Evolutionary conservation across 2,329 filamentous ascomycete species (phyloP).

Genomic region (Dendryphion nanum): DNA sequence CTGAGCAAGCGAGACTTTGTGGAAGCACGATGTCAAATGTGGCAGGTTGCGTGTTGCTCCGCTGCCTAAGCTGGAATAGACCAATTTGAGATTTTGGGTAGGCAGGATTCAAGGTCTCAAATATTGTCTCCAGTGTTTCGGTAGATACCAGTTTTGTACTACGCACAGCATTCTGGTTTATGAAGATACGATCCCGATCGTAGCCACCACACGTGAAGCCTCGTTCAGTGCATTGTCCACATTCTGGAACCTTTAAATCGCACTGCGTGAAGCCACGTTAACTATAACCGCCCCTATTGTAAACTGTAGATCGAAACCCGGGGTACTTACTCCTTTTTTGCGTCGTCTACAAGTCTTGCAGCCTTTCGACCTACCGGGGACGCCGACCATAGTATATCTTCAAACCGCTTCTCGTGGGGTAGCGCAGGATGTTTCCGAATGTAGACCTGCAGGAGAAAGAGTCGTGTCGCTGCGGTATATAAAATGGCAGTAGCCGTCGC

Average conservation of each 20-base stretch:
- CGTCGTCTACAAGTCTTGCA: slow-evolving; percentile 36
- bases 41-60: background rate
- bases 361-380: slow-evolving; percentile 33
- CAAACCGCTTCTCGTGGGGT: background rate
- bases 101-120: background rate
- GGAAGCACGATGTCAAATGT: slow-evolving; percentile 8
- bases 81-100: background rate
- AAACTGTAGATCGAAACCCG: background rate
- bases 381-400: slow-evolving; percentile 10
- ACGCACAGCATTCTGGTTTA: slow-evolving; percentile 42
- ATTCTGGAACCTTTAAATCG: slow-evolving; percentile 60
- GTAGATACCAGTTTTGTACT: background rate
- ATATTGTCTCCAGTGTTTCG: background rate
- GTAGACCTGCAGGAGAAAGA: background rate
- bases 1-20: slow-evolving; percentile 16
- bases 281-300: background rate
- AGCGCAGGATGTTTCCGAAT: background rate
- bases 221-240: slow-evolving; percentile 59
- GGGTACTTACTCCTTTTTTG: slow-evolving; percentile 55
- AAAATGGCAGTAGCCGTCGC: too few relatives aligned
- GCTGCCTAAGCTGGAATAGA: background rate
- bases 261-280: slow-evolving; percentile 47
- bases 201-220: slow-evolving; percentile 60
- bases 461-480: background rate
- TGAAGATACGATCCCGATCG: slow-evolving; percentile 62